Evolutionary conservation across 345 rosid genomes (phyloP), one percentile per base, ranked within the genome.

Genomic region (Linum tenue): DNA sequence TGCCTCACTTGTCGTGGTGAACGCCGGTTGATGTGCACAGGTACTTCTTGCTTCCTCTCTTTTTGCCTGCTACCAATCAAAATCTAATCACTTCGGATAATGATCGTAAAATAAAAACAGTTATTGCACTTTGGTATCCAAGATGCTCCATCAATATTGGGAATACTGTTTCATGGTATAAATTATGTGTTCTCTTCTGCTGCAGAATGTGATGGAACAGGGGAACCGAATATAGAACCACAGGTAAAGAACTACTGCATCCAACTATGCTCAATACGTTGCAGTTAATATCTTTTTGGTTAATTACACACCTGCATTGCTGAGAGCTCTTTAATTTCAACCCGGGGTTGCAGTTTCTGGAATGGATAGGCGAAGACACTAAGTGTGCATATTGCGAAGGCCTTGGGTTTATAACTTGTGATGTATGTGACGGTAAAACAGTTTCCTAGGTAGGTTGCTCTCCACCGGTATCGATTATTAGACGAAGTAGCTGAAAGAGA

Each of bases 171-270:
- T 17, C 36, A 57, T 17, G 7, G 35, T 17, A 10, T 57, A 17
- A 36, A 57, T 57, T 16, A 57, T 17, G 7, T 57, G 37, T 8
- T 57, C 11, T 68, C 71, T 11, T 73, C 55, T 68, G 60, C 42
- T 83, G 76, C 78, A 92, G 98, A 92, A 73, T 90, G 98, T 7
- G 97, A 92, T 74, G 98, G 98, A 70, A 75, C 97, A 0, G 96
- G 98, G 17, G 96, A 92, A 76, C 97, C 98, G 11, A 92, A 88
- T 66, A 65, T 90, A n/a, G 97, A 92, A 71, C 86, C 85, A 9
- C 98, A 92, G 96, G 98, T 92, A 78, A 64, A 68, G 67, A 14
- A 22, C 31, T 39, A 62, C 9, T 3, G 12, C n/a, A 3, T 68
- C 8, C 39, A 37, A 5, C 1, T 7, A 9, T 7, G 31, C 31